Evolutionary conservation across 1,284 basidiomycete species (phyloP).

Genomic region (Trametes hirsuta): DNA sequence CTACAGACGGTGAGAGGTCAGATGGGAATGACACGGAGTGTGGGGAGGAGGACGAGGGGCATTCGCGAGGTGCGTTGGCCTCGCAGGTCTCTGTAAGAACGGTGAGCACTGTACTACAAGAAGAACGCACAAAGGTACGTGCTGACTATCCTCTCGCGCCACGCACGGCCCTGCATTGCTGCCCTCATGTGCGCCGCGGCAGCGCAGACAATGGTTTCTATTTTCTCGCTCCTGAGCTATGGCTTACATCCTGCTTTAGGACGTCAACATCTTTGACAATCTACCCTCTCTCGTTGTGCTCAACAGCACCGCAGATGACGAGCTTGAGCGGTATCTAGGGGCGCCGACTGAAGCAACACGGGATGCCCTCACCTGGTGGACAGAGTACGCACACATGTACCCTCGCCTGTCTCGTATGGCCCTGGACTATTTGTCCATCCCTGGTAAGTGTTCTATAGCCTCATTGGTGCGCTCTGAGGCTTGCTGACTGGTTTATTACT

Average conservation of each 20-base stretch:
- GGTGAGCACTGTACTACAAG: no score
- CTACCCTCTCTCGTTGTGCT: neutral
- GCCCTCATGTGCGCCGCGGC: no score
- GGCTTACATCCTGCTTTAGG: neutral
- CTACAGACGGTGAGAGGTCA: neutral
- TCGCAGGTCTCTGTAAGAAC: no score
- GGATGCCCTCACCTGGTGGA: conserved; percentile 37
- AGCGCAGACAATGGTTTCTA: no score
- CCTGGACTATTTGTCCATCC: conserved; percentile 35
- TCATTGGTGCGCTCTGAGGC: neutral
- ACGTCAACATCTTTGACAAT: conserved; percentile 3
- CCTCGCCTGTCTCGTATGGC: conserved; percentile 37
- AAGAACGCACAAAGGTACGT: neutral
- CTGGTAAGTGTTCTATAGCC: conserved; percentile 34
- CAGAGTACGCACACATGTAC: conserved; percentile 24
- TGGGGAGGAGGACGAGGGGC: neutral
- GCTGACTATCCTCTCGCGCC: neutral
- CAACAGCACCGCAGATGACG: conserved; percentile 1
- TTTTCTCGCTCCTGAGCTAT: no score
- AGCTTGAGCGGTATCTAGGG: conserved; percentile 32
- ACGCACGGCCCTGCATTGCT: no score
- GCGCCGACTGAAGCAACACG: conserved; percentile 21
- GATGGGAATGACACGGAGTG: no score
- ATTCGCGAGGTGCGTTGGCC: no score
- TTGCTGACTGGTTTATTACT: neutral